Evolutionary conservation across 345 rosid genomes (phyloP), one percentile per base, ranked within the genome.

Genomic region (Aurinia saxatilis): DNA sequence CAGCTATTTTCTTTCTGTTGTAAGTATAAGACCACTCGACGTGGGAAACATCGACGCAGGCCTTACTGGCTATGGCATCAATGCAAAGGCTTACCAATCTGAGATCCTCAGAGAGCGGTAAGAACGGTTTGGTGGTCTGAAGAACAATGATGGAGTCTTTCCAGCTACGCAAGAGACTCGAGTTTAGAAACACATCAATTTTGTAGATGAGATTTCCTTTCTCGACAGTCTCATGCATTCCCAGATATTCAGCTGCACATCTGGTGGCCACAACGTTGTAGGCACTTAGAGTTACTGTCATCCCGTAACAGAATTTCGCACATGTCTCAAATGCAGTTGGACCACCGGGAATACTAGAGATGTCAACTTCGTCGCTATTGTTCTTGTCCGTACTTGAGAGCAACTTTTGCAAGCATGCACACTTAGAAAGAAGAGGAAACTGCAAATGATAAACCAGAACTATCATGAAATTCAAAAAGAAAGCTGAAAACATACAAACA

Each of bases 371-470:
- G 47, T 81, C 62, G 25, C 49, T 29, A 4, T 66, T 81, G 44
- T 81, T 85, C 18, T 77, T 86, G 34, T 68, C 74, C 29, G 72
- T 16, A 40, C 63, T 60, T 41, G 79, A 73, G 19, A 81, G 84
- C 49, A 79, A 55, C 75, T 83, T 90, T 75, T 85, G 95, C 17
- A 90, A 65, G 57, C 58, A 68, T 13, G 81, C 81, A 58, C 92
- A 73, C 55, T 90, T 90, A 4, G 95, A 87, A 56, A 90, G 81
- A 27, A 90, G 90, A 58, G 97, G 97, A 71, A 90, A 90, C 97
- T 90, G 83, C 75, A 51, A 4, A 51, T 34, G 17, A 44, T 35
- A 42, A 46, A 40, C 17, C n/a, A 56, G 25, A 71, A 65, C 23
- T 47, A 56, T 63, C 12, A 48, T 27, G 4, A 2, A 27, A 27